These are phyloP conservation scores for Primulina tabacum DNA, from an alignment of 257 asterid species.

Conservation along the genomic window DNA sequence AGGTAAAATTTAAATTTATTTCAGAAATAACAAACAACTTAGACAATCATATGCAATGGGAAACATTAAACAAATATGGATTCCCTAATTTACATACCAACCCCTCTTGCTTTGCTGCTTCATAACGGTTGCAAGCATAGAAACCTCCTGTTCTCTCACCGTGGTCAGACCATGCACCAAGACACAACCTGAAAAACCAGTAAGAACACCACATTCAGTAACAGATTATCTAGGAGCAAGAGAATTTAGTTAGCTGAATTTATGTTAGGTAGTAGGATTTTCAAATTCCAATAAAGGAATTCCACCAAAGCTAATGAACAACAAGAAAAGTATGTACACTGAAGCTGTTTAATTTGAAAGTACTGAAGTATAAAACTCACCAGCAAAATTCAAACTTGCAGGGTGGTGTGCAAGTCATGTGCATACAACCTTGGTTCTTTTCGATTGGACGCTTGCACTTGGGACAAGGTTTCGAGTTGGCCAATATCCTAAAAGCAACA, in stretches of 20 bases:
- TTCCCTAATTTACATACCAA: constrained; percentile 49
- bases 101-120: constrained; percentile 98
- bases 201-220: constrained; percentile 10
- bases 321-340: neutral
- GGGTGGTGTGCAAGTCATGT: constrained; percentile 99
- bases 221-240: neutral
- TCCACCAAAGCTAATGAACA: constrained; percentile 7
- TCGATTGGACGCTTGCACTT: constrained; percentile 99
- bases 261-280: neutral
- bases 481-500: constrained; percentile 72
- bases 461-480: constrained; percentile 99
- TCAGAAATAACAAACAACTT: constrained; percentile 20
- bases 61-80: constrained; percentile 6
- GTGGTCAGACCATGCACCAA: constrained; percentile 96
- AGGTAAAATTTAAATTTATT: constrained; percentile 4
- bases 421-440: constrained; percentile 99
- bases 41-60: constrained; percentile 8
- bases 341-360: constrained; percentile 18
- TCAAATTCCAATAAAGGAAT: constrained; percentile 6
- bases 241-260: constrained; percentile 4
- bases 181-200: constrained; percentile 65
- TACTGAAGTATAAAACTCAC: constrained; percentile 38
- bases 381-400: constrained; percentile 99
- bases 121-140: constrained; percentile 98
- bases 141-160: constrained; percentile 99